Base-by-base conservation (phyloP, 495 filamentous ascomycete genomes). In the Penicillium pulvis region DNA sequence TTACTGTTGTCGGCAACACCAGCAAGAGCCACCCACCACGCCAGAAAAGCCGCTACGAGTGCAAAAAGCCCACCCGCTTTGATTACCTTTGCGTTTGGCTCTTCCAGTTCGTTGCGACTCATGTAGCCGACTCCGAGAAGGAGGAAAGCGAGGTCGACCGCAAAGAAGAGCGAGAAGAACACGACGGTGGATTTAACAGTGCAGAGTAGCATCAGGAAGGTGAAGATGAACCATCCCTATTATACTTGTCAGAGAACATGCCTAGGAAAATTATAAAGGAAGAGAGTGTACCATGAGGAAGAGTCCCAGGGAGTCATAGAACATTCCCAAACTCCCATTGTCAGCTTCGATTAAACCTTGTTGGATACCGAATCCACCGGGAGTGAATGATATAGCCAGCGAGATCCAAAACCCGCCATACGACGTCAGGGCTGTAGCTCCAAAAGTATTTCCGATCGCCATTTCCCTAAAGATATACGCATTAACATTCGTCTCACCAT, bases 371-470 rank as follows among this genome's bases (percentile, higher is more conserved):
- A 88, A 87, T 30, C 87, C 88, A 44, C 85, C 81, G 0, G 90
- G 89, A 5, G 90, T 95, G 61, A 93, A 82, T 63, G 91, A 83
- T 73, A 96, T 89, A 57, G 81, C 91, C 64, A 87, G 87, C 20
- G 90, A 85, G 66, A 97, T 87, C 93, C 93, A 97, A 82, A 97
- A 97, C 47, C 91, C 93, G 45, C 93, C 93, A 71, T 92, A 97
- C 0, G 93, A 96, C 6, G 91, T 91, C 46, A 97, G 83, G 6
- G 91, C 92, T n/a, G 92, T 97, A 20, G 92, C 92, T 81, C 91
- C 93, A 60, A 97, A 97, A 17, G 93, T 93, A 80, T 93, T 96
- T 50, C 91, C 93, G 11, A 91, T 82, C 26, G 91, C 93, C 90
- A 96, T 95, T 79, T 96, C 93, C 93, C 91, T 95, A 56, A 4